Evolutionary conservation across 2,329 filamentous ascomycete genomes (phyloP), one percentile per base, ranked within the genome.

Genomic region (Knufia fluminis): DNA sequence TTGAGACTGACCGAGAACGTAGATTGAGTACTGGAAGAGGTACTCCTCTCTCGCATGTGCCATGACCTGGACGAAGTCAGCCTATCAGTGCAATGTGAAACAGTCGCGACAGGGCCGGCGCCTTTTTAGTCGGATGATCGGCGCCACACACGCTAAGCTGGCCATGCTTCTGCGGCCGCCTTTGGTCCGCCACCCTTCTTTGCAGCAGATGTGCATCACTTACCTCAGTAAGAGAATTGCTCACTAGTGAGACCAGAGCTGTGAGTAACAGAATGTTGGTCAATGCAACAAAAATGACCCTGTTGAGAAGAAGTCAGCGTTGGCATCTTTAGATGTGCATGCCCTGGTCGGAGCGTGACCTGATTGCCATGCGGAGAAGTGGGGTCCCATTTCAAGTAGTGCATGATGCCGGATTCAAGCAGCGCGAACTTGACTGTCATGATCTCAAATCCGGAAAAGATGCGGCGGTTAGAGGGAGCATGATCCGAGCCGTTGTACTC

Each of bases 11-110:
- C 33, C 33, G 42, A 69, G 58, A 16, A 71, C 68, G 50, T 71
- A 70, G 53, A 70, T 66, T 19, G 67, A 69, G 48, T 70, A 79
- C 75, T 78, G 73, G 59, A 77, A 80, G 22, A 79, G 68, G 60
- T 80, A 80, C 61, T 81, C 78, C 59, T 80, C 77, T 58, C 76
- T 71, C 33, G 78, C 76, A 67, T 80, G 76, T 50, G 76, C 71
- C 64, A 81, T 73, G 48, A 80, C 75, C 77, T 80, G 57, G 45
- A 52, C 23, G 48, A 3, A 26, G 22, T 50, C 36, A 45, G 39
- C 39, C 26, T 43, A 43, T 38, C 39, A 46, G 19, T 10, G 19
- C 9, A 24, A 20, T 22, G 10, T 32, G 42, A 33, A 45, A 32
- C 46, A 38, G 19, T 42, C 36, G 36, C 24, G 26, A 20, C 12